Evolutionary conservation across 805 yeast species (phyloP).

Genomic region (Pichia rugopelliculosa): DNA sequence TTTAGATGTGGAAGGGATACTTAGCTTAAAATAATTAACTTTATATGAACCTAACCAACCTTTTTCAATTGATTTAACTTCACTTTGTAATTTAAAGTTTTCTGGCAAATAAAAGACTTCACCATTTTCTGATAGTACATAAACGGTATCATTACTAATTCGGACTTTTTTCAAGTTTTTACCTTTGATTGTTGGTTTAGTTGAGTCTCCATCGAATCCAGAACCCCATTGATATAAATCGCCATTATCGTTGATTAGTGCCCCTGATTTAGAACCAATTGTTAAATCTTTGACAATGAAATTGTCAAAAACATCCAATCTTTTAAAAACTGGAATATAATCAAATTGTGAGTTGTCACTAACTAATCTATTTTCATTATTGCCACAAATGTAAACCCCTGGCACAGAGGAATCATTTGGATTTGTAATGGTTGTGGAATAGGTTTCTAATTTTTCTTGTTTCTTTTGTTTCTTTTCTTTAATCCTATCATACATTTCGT

Average conservation of each 20-base stretch:
- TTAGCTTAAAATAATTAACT: constrained; percentile 14
- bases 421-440: constrained; percentile 25
- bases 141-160: constrained; percentile 48
- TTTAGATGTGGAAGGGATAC: constrained; percentile 9
- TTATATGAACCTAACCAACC: constrained; percentile 15
- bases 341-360: constrained; percentile 10
- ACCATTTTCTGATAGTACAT: constrained; percentile 38
- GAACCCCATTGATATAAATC: constrained; percentile 68
- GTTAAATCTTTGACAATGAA: constrained; percentile 49
- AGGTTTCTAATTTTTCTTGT: constrained; percentile 14
- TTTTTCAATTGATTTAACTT: constrained; percentile 6
- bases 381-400: constrained; percentile 63
- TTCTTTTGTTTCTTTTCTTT: constrained; percentile 17
- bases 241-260: constrained; percentile 63
- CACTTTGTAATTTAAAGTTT: constrained; percentile 16
- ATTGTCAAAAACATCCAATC: constrained; percentile 60
- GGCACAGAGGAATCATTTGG: constrained; percentile 37
- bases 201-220: constrained; percentile 26
- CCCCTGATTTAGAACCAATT: constrained; percentile 40
- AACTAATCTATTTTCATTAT: constrained; percentile 35
- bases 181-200: constrained; percentile 36
- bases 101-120: constrained; percentile 39
- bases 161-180: constrained; percentile 37
- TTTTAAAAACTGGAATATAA: constrained; percentile 44
- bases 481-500: constrained; percentile 31